Conservation (phyloP, 2,329 filamentous ascomycete species). For the Monosporascus ibericus region DNA sequence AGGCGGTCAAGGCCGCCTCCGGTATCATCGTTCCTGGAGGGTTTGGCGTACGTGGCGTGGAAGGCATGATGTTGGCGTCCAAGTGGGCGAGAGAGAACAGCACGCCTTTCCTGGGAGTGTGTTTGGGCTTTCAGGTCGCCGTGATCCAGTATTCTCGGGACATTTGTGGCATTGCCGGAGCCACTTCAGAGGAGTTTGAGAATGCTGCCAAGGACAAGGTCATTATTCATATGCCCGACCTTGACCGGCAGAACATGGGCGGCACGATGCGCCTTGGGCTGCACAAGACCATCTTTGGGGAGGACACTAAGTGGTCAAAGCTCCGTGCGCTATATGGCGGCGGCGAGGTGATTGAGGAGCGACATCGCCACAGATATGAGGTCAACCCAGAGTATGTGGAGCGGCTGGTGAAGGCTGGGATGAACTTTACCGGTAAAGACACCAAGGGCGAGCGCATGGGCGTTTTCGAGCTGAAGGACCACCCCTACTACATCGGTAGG, state of each 20-base stretch:
- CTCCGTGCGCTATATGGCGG: conserved; percentile 69
- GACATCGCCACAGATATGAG: conserved; percentile 86
- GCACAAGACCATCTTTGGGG: conserved; percentile 69
- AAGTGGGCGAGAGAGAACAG: conserved; percentile 80
- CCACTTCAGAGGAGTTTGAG: conserved; percentile 51
- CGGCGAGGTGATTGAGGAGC: conserved; percentile 54
- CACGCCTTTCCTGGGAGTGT: conserved; percentile 81
- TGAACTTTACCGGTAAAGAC: conserved; percentile 76
- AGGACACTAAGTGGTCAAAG: conserved; percentile 69
- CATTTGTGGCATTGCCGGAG: conserved; percentile 56
- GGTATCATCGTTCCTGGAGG: conserved; percentile 67
- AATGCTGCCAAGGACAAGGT: conserved; percentile 57
- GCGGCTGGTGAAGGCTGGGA: conserved; percentile 58
- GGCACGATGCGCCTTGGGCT: conserved; percentile 83
- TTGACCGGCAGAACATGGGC: conserved; percentile 54
- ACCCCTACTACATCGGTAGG: conserved; percentile 67
- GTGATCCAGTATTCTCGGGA: conserved; percentile 84
- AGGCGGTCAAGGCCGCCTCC: conserved; percentile 63
- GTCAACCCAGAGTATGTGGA: conserved; percentile 77
- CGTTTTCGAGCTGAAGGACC: conserved; percentile 73
- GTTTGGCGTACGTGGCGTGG: conserved; percentile 74
- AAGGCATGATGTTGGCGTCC: conserved; percentile 86
- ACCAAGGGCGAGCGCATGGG: conserved; percentile 75
- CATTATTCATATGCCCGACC: conserved; percentile 89
- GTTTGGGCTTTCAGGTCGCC: conserved; percentile 87